phyloP scores from a whole-genome alignment of 192 early-diverging fungal species.

The Coemansia sp. region DNA sequence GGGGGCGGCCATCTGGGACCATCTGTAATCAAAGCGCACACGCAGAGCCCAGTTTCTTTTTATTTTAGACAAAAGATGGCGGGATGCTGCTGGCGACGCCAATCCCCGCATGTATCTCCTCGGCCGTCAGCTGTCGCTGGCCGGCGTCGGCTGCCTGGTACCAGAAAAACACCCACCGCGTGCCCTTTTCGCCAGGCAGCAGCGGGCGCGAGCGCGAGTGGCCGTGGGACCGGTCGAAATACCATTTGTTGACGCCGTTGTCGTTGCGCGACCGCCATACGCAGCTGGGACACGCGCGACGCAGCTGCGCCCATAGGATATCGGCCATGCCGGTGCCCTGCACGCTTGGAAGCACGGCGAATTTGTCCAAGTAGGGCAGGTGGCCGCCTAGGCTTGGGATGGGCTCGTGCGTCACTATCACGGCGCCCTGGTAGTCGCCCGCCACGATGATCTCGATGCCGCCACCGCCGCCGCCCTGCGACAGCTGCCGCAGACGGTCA shows the following conservation, averaged over 20 bases:
- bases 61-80: conserved; percentile 55
- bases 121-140: conserved; percentile 14
- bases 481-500: conserved; percentile 55
- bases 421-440: conserved; percentile 90
- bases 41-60: no score
- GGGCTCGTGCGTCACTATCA: conserved; percentile 73
- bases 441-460: conserved; percentile 71
- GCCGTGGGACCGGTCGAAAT: conserved; percentile 90
- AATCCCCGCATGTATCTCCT: conserved; percentile 52
- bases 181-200: conserved; percentile 27
- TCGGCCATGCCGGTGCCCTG: conserved; percentile 94
- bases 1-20: not conserved
- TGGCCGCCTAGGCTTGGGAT: conserved; percentile 4
- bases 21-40: no score
- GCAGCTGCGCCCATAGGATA: conserved; percentile 85
- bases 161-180: conserved; percentile 90
- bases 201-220: conserved; percentile 55
- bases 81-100: conserved; percentile 55
- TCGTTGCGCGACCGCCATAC: conserved; percentile 81
- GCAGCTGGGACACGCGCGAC: conserved; percentile 62
- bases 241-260: conserved; percentile 96
- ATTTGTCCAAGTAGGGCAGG: conserved; percentile 84
- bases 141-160: conserved; percentile 14
- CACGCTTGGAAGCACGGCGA: conserved; percentile 76
- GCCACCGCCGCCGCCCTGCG: conserved; percentile 46